Evolutionary conservation across 345 rosid genomes (phyloP).

Genomic region (Geranium rotundifolium): DNA sequence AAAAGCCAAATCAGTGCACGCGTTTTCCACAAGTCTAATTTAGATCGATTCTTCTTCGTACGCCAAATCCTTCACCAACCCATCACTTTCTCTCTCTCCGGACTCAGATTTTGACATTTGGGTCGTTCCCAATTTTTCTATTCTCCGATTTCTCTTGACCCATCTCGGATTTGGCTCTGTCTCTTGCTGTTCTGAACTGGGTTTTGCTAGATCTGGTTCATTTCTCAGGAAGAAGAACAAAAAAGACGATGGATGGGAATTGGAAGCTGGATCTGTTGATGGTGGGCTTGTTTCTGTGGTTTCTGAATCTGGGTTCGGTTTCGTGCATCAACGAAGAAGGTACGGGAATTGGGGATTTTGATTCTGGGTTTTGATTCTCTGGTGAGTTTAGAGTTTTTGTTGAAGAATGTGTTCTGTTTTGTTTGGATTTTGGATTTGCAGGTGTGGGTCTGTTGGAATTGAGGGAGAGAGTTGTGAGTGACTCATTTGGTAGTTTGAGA

Average conservation of each 20-base stretch:
- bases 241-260: slow-evolving; percentile 14
- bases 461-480: slow-evolving; percentile 26
- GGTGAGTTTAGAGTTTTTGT: no score
- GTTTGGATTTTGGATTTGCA: slow-evolving; percentile 8
- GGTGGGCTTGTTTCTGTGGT: slow-evolving; percentile 14
- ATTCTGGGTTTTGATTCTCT: no score
- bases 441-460: slow-evolving; percentile 36
- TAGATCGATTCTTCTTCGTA: no score
- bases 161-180: neutral
- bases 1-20: neutral
- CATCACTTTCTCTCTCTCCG: neutral
- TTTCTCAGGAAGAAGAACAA: no score
- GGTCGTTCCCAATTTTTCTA: neutral
- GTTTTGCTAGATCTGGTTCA: neutral
- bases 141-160: neutral
- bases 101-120: neutral
- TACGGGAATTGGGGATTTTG: slow-evolving; percentile 4
- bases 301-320: slow-evolving; percentile 21
- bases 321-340: slow-evolving; percentile 53
- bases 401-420: neutral
- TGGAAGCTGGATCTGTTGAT: slow-evolving; percentile 18
- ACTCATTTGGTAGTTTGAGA: slow-evolving; percentile 39
- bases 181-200: neutral
- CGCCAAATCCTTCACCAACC: neutral
- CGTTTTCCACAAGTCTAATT: no score